Evolutionary conservation across 805 yeast species (phyloP), one percentile per base, ranked within the genome.

Genomic region (Wickerhamomyces hampshirensis): DNA sequence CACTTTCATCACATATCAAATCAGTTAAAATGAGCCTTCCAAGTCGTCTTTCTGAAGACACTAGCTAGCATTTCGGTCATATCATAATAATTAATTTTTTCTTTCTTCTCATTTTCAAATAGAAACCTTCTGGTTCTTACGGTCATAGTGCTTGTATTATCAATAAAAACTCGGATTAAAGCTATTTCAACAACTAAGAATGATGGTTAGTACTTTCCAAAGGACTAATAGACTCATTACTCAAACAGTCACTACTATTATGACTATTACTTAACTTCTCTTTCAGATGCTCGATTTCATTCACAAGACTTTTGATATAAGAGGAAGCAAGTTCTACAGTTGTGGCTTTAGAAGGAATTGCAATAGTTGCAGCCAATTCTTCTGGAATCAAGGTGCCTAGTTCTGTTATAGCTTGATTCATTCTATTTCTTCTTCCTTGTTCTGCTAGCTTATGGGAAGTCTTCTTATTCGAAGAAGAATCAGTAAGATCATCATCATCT

Each of bases 341-440:
- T 3, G 95, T 88, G 2, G 98, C 98, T 54, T 91, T 91, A 18
- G 94, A 81, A 1, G 94, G 94, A 23, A 84, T 80, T 4, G 66
- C 47, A 11, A 75, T 73, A 11, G 74, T 69, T 38, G 71, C 75
- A 27, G 62, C 62, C 49, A 77, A 63, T 17, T 59, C 58, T 5
- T 78, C 74, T 0, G 95, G 94, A 16, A 91, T 70, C 43, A 87
- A 60, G 8, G 66, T 50, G 7, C 81, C 80, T 40, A 91, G 65
- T 29, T 85, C 95, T 30, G 76, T 77, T 21, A 91, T 78, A 0
- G 97, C 98, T 38, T 68, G 63, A 58, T 93, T 93, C 80, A 91
- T 83, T 44, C 98, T 69, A 58, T 91, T 89, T 49, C 98, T 73
- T 35, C 98, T 71, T 12, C 96, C 98, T 60, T 93, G 97, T 61